Conservation (phyloP, 1,284 basidiomycete species). For the Cryptococcus hybrid region DNA sequence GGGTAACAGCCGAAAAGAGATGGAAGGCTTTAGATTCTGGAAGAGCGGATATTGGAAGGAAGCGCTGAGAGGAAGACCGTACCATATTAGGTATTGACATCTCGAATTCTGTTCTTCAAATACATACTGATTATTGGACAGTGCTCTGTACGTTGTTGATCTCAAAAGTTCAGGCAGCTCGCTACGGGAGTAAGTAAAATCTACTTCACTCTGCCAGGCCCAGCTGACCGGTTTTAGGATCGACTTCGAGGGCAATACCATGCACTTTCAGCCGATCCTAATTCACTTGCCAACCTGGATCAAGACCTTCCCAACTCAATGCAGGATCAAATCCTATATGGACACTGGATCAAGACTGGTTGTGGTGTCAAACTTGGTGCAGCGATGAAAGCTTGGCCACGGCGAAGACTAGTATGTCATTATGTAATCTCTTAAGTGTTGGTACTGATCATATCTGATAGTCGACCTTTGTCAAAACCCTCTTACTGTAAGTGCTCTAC, state of each 20-base stretch:
- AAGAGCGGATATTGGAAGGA: conserved; percentile 93
- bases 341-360: conserved; percentile 84
- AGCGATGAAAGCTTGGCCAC: conserved; percentile 50
- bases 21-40: conserved; percentile 99
- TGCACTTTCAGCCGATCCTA: conserved; percentile 85
- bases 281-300: conserved; percentile 91
- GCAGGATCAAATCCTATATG: conserved; percentile 80
- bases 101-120: neutral
- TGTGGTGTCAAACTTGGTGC: conserved; percentile 69
- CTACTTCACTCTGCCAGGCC: neutral
- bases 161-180: conserved; percentile 89
- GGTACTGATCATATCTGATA: conserved; percentile 50
- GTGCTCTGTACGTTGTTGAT: conserved; percentile 94
- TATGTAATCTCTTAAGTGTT: neutral
- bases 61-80: conserved; percentile 73
- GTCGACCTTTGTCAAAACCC: conserved; percentile 93
- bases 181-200: conserved; percentile 68
- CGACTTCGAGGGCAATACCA: conserved; percentile 91
- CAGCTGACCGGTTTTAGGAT: conserved; percentile 52
- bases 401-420: conserved; percentile 53
- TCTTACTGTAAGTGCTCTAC: conserved; percentile 63
- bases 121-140: conserved; percentile 38
- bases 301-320: conserved; percentile 96
- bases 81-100: conserved; percentile 77
- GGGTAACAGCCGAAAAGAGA: conserved; percentile 90